Evolutionary conservation across 1,284 basidiomycete species (phyloP), one percentile per base, ranked within the genome.

Genomic region (Cystobasidium pallidum): DNA sequence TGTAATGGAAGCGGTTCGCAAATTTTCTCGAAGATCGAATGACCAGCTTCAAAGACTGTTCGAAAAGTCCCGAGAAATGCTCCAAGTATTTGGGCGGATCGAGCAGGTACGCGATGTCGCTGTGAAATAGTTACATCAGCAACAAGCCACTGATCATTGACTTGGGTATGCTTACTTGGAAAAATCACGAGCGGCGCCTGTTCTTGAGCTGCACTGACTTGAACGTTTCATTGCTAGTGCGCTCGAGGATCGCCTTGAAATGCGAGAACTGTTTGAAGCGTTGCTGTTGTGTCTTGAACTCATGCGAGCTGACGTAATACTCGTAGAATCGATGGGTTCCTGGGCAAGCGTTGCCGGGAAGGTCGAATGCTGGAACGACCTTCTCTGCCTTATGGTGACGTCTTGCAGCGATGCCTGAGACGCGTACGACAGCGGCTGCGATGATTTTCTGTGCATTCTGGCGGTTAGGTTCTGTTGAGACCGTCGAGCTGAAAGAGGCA

Each of bases 31-130:
- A 41, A n/a, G 41, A 47, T 19, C 68, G 59, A 19, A 71, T 71
- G 24, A 71, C 62, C 8, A 51, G 30, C 39, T 59, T 59, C 39
- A 71, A 34, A 54, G 59, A 49, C 24, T 52, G 54, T 24, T 71
- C 59, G 49, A 71, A 58, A 1, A 49, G 45, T 3, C 49, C 68
- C 17, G 68, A 47, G 26, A 71, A 51, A 49, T 63, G 59, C 36
- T 59, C 59, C 10, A 71, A 32, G 8, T 52, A 34, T 49, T 30
- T 47, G 15, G 68, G 68, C 26, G 68, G 68, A 41, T 71, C 68
- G 3, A 71, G 19, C 2, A 71, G 47, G 36, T 63, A 43, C 17
- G 61, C 68, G 43, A 71, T 71, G 43, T 71, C 68, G 36, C 68
- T 65, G 43, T 51, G 8, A n/a, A 32, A 2, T 36, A 13, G 19